Evolutionary conservation across 768 basidiomycete genomes (phyloP), one percentile per base, ranked within the genome.

Genomic region (Calocera cornea): DNA sequence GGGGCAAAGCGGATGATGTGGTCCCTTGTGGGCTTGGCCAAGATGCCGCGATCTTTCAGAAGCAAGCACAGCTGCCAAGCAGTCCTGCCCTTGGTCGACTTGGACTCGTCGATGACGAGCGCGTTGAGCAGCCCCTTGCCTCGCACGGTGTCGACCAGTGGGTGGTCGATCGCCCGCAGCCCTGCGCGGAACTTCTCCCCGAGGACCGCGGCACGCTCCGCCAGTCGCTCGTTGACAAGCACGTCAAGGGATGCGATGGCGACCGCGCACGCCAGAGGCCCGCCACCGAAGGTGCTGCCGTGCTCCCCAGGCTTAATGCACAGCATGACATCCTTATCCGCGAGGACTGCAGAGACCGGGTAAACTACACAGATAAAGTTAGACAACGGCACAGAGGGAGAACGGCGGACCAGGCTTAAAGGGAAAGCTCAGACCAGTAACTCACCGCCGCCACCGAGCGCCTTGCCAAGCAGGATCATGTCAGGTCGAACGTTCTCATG

Each of bases 1-100:
- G 95, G 95, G 1, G 97, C 92, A 75, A 99, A 95, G 34, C 95
- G 93, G 72, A 99, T 90, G 65, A 91, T 92, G 77, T 95, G 95
- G 31, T 87, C 84, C 73, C 97, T 94, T 0, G 95, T 97, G 14
- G 97, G 95, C 81, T 99, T 98, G 33, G 95, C 95, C 70, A 99
- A 79, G 66, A 97, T 84, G 2, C 94, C 93, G 54, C 90, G 84
- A 71, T 86, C 87, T 86, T 95, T 95, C 76, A 98, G 77, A 73
- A 97, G 76, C 74, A 98, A 74, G 77, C 97, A 98, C 65, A 98
- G 81, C 76, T 98, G 92, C 97, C 95, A 99, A 2, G 95, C 97
- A 0, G 90, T 87, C 64, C 92, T 80, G 17, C 90, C 88, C 77
- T 84, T 89, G 60, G 70, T 76, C 72, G 89, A 92, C 79, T 84